Percentiles rank a stretch among this genome's conserved stretches.
Conservation (phyloP, 2,329 filamentous ascomycete species). For the Fusarium graminum region DNA sequence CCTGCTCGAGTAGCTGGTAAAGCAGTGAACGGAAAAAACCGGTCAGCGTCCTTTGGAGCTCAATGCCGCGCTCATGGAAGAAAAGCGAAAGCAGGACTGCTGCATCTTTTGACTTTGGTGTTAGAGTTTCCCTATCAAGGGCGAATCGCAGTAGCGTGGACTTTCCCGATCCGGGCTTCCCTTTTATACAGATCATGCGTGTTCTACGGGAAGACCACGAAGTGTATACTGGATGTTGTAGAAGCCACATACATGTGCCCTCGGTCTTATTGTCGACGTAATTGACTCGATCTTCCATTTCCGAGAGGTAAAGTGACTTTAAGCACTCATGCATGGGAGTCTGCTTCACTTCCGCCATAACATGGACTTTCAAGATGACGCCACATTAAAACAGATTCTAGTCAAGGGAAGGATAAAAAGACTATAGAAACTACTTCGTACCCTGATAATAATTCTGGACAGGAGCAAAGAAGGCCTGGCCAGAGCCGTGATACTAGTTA, state of each 20-base stretch:
- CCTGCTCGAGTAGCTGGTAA: not conserved
- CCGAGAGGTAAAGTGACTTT: not conserved
- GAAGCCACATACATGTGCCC: not conserved
- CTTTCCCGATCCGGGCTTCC: slow-evolving; percentile 4
- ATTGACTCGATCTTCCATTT: not conserved
- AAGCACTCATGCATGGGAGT: accelerated
- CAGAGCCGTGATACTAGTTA: not conserved
- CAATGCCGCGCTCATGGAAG: not conserved
- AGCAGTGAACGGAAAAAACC: not conserved
- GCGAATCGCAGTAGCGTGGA: not conserved
- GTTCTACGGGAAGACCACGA: not conserved
- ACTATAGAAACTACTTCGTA: not conserved
- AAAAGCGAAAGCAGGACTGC: not conserved
- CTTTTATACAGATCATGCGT: not conserved
- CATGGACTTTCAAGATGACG: accelerated
- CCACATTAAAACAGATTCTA: not conserved
- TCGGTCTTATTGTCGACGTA: not conserved
- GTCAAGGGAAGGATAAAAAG: too few species aligned
- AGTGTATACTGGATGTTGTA: accelerated
- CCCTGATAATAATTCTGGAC: not conserved
- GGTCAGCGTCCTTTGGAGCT: not conserved
- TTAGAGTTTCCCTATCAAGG: not conserved
- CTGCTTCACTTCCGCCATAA: accelerated
- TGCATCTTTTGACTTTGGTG: accelerated
- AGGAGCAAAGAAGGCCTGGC: not conserved